These are phyloP conservation scores for Geranium brycei DNA, from an alignment of 345 rosid species.

Conservation along the genomic window DNA sequence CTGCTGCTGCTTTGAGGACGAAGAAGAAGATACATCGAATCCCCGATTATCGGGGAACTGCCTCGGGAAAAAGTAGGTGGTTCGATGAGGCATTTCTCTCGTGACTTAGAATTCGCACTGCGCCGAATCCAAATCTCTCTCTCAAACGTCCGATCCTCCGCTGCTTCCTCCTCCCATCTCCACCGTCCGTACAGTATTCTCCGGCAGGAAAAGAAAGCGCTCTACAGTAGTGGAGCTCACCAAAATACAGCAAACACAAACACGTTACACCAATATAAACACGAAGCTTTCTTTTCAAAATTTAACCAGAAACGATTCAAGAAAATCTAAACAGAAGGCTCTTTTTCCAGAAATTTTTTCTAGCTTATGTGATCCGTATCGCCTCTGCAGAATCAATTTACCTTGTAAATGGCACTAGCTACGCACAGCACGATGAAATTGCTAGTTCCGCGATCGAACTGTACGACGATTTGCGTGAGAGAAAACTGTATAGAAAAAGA, in stretches of 20 bases:
- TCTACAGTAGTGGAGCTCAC: neutral
- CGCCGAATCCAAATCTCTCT: too few species aligned
- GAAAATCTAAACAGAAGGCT: too few species aligned
- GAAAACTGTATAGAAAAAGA: neutral
- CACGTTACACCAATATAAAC: neutral
- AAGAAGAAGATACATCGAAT: slow-evolving; percentile 29
- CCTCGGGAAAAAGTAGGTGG: slow-evolving; percentile 97
- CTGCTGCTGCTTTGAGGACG: slow-evolving; percentile 22
- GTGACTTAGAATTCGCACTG: neutral
- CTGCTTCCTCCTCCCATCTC: neutral
- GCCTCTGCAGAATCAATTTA: neutral
- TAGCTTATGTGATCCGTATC: neutral
- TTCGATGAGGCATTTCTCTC: slow-evolving; percentile 74
- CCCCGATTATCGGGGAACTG: slow-evolving; percentile 72
- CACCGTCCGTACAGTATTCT: neutral
- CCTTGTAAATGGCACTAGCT: neutral
- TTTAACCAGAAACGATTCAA: neutral
- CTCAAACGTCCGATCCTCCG: neutral
- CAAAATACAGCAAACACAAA: neutral
- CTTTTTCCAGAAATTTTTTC: neutral
- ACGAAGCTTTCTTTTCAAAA: too few species aligned
- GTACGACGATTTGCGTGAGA: neutral
- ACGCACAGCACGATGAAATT: neutral
- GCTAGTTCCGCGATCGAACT: neutral
- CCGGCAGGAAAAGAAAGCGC: neutral